Conservation (phyloP, 116 monocot genomes). For the Iris pallida region DNA sequence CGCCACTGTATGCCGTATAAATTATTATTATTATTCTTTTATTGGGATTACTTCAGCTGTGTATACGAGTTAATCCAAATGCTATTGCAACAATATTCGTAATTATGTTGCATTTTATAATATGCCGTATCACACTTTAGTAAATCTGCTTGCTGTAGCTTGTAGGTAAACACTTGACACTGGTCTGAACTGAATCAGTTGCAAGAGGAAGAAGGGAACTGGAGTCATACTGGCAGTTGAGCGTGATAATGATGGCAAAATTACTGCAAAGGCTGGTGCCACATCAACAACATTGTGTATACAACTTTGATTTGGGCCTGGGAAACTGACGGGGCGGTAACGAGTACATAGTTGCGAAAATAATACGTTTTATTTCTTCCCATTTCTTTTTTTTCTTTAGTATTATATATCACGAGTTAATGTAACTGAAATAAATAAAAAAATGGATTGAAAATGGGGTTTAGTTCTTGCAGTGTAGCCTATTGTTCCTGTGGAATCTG, state of each 20-base stretch:
- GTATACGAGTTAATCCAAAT: too few relatives aligned
- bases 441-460: too few relatives aligned
- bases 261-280: not conserved
- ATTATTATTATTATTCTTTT: too few relatives aligned
- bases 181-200: not conserved
- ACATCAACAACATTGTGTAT: not conserved
- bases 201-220: not conserved
- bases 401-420: not conserved
- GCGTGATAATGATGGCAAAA: not conserved
- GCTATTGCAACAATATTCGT: too few relatives aligned
- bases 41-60: too few relatives aligned
- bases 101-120: too few relatives aligned
- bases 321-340: not conserved
- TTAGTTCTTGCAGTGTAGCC: too few relatives aligned
- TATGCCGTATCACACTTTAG: too few relatives aligned
- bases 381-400: not conserved
- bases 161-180: not conserved
- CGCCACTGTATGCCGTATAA: too few relatives aligned
- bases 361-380: not conserved
- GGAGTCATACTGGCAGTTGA: not conserved
- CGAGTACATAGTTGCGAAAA: conserved; percentile 19
- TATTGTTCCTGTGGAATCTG: too few relatives aligned
- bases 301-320: not conserved
- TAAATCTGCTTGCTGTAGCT: too few relatives aligned
- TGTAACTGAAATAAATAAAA: not conserved